phyloP scores from a whole-genome alignment of 371 early-diverging fungal genomes.

The Conidiobolus incongruus region DNA sequence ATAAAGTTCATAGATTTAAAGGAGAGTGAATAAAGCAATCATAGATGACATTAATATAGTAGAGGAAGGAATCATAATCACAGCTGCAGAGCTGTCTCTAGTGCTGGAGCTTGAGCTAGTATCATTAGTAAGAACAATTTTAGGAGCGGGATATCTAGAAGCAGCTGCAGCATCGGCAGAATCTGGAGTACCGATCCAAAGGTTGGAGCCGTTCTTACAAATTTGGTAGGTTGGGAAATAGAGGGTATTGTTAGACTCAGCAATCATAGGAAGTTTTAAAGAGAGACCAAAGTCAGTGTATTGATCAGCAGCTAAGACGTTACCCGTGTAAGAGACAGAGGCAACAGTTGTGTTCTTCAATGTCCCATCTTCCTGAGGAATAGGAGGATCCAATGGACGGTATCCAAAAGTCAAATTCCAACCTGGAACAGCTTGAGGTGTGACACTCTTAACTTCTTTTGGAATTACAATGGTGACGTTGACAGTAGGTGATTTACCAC shows the following conservation, averaged over 20 bases:
- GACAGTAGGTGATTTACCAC: slow-evolving; percentile 9
- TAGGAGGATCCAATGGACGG: slow-evolving; percentile 9
- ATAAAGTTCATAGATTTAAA: too few relatives aligned
- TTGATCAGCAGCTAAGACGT: slow-evolving; percentile 6
- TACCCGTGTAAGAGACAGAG: slow-evolving; percentile 10
- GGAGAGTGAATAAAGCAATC: too few relatives aligned
- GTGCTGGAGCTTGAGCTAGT: too few relatives aligned
- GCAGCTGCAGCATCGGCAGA: background rate
- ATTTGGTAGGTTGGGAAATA: slow-evolving; percentile 10
- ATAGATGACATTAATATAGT: too few relatives aligned
- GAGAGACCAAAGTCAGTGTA: slow-evolving; percentile 13
- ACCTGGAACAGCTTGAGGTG: slow-evolving; percentile 8
- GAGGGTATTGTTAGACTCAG: slow-evolving; percentile 6
- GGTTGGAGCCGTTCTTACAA: slow-evolving; percentile 7
- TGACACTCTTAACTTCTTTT: slow-evolving; percentile 8
- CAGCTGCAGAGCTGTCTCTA: too few relatives aligned
- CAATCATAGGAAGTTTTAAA: slow-evolving; percentile 4
- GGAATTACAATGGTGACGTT: slow-evolving; percentile 7
- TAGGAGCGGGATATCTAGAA: too few relatives aligned
- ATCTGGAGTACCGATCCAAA: background rate
- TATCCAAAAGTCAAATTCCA: slow-evolving; percentile 7
- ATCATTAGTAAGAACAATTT: too few relatives aligned
- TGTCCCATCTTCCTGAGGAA: slow-evolving; percentile 7
- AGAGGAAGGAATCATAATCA: too few relatives aligned
- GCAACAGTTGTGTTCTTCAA: slow-evolving; percentile 8